These are phyloP conservation scores for Schizochytrium sp. DNA, from an alignment of 108 stramenopile genomes.

Conservation along the genomic window DNA sequence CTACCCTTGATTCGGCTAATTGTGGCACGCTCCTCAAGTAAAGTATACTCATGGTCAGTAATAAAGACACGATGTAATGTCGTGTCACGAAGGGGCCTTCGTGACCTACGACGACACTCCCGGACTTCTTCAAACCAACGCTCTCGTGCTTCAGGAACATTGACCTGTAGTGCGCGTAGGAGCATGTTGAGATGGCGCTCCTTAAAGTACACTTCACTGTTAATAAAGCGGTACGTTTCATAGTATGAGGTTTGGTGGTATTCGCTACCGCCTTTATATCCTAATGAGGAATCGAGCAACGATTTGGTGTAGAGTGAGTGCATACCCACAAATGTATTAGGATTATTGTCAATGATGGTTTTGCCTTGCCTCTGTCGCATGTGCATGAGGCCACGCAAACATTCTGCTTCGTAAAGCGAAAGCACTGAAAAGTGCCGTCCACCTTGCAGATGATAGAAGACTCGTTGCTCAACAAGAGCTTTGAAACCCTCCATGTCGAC, in stretches of 20 bases:
- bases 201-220: conserved; percentile 68
- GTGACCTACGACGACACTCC: conserved; percentile 72
- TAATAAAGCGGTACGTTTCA: conserved; percentile 73
- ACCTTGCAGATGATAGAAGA: conserved; percentile 67
- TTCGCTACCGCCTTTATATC: background rate
- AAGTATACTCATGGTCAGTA: conserved; percentile 71
- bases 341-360: conserved; percentile 61
- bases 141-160: conserved; percentile 63
- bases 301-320: conserved; percentile 51
- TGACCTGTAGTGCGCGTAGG: conserved; percentile 71
- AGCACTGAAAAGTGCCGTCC: conserved; percentile 72
- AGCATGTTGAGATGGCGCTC: conserved; percentile 67
- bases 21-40: conserved; percentile 72
- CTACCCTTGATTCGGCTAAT: conserved; percentile 53
- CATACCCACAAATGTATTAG: conserved; percentile 65
- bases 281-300: background rate
- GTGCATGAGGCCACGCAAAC: conserved; percentile 71
- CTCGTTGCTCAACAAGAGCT: conserved; percentile 67
- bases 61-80: conserved; percentile 70
- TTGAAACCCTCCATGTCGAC: conserved; percentile 63
- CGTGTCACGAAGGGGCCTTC: conserved; percentile 66
- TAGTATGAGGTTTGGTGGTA: conserved; percentile 70
- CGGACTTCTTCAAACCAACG: conserved; percentile 74
- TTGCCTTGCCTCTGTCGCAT: conserved; percentile 59
- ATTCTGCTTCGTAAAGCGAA: conserved; percentile 71